Evolutionary conservation across 2,329 filamentous ascomycete genomes (phyloP).

Genomic region (Phyllosticta citriasiana): DNA sequence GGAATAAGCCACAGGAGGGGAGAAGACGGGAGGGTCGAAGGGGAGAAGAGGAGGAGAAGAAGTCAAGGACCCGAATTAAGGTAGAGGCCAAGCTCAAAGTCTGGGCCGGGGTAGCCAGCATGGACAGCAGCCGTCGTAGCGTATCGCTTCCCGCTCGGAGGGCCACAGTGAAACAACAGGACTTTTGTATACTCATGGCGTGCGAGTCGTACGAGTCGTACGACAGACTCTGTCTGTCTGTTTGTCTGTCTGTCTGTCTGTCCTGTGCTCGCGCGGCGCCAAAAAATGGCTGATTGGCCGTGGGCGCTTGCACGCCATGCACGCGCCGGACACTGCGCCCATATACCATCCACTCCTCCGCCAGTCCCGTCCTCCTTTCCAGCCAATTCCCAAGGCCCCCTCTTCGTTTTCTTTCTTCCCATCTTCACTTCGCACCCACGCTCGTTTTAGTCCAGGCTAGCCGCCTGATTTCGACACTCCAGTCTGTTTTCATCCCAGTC

Average conservation of each 20-base stretch:
- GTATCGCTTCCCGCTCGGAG: not conserved
- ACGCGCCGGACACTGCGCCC: slow-evolving; percentile 1
- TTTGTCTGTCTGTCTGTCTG: not conserved
- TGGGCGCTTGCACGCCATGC: not conserved
- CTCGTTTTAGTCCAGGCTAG: not conserved
- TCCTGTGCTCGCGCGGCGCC: not conserved
- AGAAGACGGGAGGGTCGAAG: not conserved
- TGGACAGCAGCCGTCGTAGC: not conserved
- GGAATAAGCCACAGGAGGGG: not conserved
- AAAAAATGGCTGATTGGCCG: slow-evolving; percentile 1
- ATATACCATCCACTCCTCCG: not conserved
- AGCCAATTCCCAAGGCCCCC: not conserved
- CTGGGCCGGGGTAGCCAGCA: not conserved
- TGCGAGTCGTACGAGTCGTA: slow-evolving; percentile 2
- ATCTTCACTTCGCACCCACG: slow-evolving; percentile 2
- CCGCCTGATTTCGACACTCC: slow-evolving; percentile 1
- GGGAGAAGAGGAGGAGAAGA: too few relatives aligned
- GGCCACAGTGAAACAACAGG: not conserved
- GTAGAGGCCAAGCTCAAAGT: not conserved
- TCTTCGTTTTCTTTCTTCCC: not conserved
- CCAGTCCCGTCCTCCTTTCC: not conserved
- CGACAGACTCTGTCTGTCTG: not conserved
- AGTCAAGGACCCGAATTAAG: not conserved
- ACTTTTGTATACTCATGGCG: not conserved
- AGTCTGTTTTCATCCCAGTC: not conserved